Evolutionary conservation across 75 land plant species (phyloP).

Genomic region (Cryptomeria japonica): DNA sequence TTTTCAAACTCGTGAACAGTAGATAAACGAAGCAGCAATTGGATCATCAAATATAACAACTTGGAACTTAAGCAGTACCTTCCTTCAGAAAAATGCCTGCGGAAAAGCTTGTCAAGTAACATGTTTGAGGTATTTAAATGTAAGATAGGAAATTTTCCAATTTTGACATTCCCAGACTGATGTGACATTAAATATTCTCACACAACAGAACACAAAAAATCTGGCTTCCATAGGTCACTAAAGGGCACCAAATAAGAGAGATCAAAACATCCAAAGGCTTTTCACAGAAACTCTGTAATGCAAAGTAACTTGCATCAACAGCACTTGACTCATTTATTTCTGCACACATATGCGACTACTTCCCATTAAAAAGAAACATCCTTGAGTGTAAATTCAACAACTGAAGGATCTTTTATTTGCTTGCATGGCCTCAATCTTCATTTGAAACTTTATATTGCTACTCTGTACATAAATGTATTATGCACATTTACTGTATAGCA

Average conservation of each 20-base stretch:
- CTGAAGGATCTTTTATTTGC: background rate
- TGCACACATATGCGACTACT: background rate
- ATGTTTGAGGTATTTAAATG: conserved; percentile 12
- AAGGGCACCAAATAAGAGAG: background rate
- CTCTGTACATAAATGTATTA: background rate
- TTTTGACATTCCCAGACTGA: conserved; percentile 8
- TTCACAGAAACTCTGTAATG: background rate
- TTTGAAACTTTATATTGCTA: background rate
- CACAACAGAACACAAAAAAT: background rate
- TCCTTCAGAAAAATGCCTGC: conserved; percentile 19
- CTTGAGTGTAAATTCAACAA: background rate
- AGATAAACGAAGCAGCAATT: conserved; percentile 59
- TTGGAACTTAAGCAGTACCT: conserved; percentile 69
- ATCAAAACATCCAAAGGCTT: background rate
- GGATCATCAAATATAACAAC: conserved; percentile 70
- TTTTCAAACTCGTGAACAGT: conserved; percentile 70
- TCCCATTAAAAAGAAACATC: background rate
- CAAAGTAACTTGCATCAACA: background rate
- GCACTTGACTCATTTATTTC: background rate
- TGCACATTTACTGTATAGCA: background rate
- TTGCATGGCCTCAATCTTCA: background rate
- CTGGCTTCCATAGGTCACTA: conserved; percentile 4
- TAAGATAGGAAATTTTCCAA: background rate
- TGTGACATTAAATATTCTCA: conserved; percentile 11
- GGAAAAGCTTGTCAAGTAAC: conserved; percentile 16